Evolutionary conservation across 2,329 filamentous ascomycete species (phyloP).

Genomic region (Colletotrichum spinosum): DNA sequence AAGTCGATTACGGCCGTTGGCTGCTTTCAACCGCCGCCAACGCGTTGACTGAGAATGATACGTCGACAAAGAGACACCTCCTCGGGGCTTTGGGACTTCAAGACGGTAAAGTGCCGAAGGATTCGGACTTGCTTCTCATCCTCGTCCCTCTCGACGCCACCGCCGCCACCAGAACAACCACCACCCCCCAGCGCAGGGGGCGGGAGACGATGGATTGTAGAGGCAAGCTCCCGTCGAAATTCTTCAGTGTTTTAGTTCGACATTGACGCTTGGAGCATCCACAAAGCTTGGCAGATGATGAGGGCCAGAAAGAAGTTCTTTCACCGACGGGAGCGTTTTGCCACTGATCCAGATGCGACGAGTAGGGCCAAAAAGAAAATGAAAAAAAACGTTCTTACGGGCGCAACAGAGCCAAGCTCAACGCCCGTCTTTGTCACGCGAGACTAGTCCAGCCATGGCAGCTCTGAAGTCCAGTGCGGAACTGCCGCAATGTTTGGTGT

Average conservation of each 20-base stretch:
- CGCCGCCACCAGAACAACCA: not conserved
- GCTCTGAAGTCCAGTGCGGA: slow-evolving; percentile 4
- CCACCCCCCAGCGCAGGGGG: too few species aligned
- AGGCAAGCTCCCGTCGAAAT: slow-evolving; percentile 7
- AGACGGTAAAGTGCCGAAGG: slow-evolving; percentile 15
- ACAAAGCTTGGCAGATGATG: slow-evolving; percentile 11
- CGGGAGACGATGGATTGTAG: not conserved
- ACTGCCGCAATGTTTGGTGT: slow-evolving; percentile 5
- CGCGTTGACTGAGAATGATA: not conserved
- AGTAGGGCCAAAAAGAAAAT: not conserved
- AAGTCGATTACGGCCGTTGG: slow-evolving; percentile 33
- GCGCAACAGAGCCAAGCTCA: slow-evolving; percentile 29
- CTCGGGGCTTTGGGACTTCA: slow-evolving; percentile 7
- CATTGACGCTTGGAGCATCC: slow-evolving; percentile 4
- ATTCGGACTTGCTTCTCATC: slow-evolving; percentile 1
- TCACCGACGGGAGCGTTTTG: slow-evolving; percentile 17
- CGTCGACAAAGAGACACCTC: slow-evolving; percentile 1
- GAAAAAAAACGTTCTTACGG: slow-evolving; percentile 21
- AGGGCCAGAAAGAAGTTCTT: slow-evolving; percentile 14
- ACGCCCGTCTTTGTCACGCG: slow-evolving; percentile 27
- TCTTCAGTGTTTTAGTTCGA: slow-evolving; percentile 12
- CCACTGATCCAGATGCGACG: slow-evolving; percentile 31
- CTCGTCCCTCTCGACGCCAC: slow-evolving; percentile 8
- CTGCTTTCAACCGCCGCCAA: slow-evolving; percentile 8
- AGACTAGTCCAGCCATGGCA: slow-evolving; percentile 24